A percentile compares a stretch with the other conserved stretches of the same genome.
Conservation (phyloP, 2,329 filamentous ascomycete genomes). For the Graphiopsis chlorocephala region DNA sequence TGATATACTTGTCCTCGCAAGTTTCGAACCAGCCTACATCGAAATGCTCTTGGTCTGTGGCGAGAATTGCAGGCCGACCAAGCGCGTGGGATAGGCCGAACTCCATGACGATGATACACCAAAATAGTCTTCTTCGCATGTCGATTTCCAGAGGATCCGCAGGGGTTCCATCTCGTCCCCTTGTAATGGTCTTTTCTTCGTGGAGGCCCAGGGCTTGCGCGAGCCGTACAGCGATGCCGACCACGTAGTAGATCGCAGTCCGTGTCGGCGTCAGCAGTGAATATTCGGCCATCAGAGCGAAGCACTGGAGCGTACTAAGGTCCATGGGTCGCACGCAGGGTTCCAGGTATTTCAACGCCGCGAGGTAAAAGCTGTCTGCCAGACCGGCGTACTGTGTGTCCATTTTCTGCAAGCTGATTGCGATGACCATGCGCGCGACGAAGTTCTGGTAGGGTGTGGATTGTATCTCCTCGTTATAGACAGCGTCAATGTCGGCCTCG, state of each 20-base stretch:
- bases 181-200: constrained; percentile 81
- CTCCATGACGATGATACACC: constrained; percentile 87
- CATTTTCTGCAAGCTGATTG: constrained; percentile 90
- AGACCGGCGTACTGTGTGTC: constrained; percentile 86
- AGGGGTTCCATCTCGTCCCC: constrained; percentile 57
- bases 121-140: constrained; percentile 82
- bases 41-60: constrained; percentile 75
- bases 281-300: constrained; percentile 83
- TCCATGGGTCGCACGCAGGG: constrained; percentile 84
- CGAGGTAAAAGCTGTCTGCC: constrained; percentile 91
- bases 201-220: constrained; percentile 85
- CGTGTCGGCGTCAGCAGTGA: constrained; percentile 88
- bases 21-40: constrained; percentile 82
- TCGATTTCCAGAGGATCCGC: constrained; percentile 76
- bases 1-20: constrained; percentile 81
- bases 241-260: constrained; percentile 88
- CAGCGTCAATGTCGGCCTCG: constrained; percentile 70
- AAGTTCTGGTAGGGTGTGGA: constrained; percentile 76
- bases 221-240: constrained; percentile 82
- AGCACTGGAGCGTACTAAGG: constrained; percentile 83
- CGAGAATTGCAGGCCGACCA: constrained; percentile 81
- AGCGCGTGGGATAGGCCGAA: constrained; percentile 82
- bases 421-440: constrained; percentile 83
- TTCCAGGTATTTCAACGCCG: constrained; percentile 81
- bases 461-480: constrained; percentile 73